These are phyloP conservation scores for Metschnikowia noctiluminum DNA, from an alignment of 805 yeast genomes.

Conservation along the genomic window DNA sequence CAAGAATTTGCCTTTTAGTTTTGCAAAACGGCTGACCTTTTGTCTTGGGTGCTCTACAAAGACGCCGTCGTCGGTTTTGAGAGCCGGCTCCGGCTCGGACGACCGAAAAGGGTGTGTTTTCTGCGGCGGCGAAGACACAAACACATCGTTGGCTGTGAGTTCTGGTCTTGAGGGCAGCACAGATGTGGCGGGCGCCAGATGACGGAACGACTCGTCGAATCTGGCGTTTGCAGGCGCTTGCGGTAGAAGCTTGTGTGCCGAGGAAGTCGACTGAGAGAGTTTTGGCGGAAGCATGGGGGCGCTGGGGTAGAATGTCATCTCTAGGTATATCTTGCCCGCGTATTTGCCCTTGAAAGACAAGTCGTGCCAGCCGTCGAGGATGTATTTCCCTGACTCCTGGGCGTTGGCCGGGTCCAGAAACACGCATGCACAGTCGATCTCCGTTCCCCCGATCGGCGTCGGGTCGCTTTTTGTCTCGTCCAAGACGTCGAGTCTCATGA, in stretches of 20 bases:
- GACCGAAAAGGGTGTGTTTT: conserved; percentile 10
- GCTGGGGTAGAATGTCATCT: conserved; percentile 84
- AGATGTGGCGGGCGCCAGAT: conserved; percentile 11
- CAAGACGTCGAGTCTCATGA: conserved; percentile 67
- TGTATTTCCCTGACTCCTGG: conserved; percentile 54
- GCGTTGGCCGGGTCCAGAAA: conserved; percentile 48
- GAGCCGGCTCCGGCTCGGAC: conserved; percentile 9
- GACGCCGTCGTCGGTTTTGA: conserved; percentile 1
- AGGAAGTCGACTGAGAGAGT: conserved; percentile 8
- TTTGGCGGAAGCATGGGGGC: conserved; percentile 45
- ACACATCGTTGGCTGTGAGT: conserved; percentile 10
- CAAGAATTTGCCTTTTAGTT: conserved; percentile 31
- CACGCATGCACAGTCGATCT: conserved; percentile 73
- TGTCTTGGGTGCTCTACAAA: conserved; percentile 20
- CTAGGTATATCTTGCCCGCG: conserved; percentile 87
- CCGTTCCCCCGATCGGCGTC: conserved; percentile 77
- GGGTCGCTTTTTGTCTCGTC: conserved; percentile 88
- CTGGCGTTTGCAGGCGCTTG: conserved; percentile 11
- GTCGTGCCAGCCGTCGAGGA: conserved; percentile 83
- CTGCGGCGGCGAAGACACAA: conserved; percentile 9
- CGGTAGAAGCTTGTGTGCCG: conserved; percentile 8
- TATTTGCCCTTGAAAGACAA: conserved; percentile 62
- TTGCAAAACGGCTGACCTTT: conserved; percentile 27
- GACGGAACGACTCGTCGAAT: conserved; percentile 7
- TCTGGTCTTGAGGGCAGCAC: background rate